phyloP scores from a whole-genome alignment of 306 rosid genomes.

The Mimosa bimucronata region DNA sequence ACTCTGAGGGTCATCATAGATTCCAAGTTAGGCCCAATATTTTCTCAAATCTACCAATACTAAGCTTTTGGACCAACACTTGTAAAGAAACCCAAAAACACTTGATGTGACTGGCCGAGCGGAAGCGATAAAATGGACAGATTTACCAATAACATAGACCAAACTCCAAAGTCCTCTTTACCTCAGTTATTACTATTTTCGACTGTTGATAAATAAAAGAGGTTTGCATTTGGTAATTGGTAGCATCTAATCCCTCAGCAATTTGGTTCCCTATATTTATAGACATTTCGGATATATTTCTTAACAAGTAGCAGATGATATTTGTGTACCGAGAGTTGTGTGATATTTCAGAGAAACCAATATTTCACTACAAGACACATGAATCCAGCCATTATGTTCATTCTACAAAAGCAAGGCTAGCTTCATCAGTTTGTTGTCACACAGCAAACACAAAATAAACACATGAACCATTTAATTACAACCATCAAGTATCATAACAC shows the following conservation, averaged over 20 bases:
- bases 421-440: background rate
- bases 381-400: background rate
- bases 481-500: background rate
- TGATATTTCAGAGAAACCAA: background rate
- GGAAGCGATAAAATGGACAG: background rate
- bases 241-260: background rate
- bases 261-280: background rate
- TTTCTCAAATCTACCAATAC: background rate
- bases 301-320: background rate
- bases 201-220: background rate
- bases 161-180: background rate
- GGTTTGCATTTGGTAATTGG: background rate
- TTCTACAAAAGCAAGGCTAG: background rate
- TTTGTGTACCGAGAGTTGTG: background rate
- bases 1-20: background rate
- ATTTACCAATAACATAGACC: background rate
- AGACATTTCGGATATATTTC: background rate
- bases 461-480: background rate
- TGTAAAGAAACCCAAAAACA: background rate
- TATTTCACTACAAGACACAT: background rate
- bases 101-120: background rate
- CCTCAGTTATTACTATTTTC: no score
- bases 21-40: background rate
- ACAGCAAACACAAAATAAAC: background rate
- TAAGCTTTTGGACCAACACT: background rate